Conservation (phyloP, 805 yeast genomes). For the Maudiozyma turicensis region DNA sequence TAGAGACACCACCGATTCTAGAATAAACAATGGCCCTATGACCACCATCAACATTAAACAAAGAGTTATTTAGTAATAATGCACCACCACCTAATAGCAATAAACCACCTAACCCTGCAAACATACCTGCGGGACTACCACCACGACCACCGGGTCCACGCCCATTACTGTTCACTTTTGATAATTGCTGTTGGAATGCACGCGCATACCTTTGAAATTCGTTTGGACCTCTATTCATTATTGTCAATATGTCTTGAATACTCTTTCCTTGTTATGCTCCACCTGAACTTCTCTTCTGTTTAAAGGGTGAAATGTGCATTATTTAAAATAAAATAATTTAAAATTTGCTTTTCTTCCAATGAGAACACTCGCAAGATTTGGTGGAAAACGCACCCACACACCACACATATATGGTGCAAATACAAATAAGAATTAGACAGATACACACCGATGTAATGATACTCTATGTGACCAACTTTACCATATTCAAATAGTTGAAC, state of each 20-base stretch:
- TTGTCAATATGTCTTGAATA: background rate
- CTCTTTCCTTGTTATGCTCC: too few species aligned
- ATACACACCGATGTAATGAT: too few species aligned
- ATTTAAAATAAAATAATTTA: too few species aligned
- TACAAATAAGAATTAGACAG: too few species aligned
- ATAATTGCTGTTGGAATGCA: conserved; percentile 39
- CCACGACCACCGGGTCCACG: conserved; percentile 11
- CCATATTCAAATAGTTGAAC: too few species aligned
- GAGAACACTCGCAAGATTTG: too few species aligned
- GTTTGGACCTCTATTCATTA: conserved; percentile 24
- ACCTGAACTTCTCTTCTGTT: too few species aligned
- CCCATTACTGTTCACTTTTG: conserved; percentile 31
- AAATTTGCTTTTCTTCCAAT: too few species aligned
- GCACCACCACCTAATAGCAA: conserved; percentile 51
- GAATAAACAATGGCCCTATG: conserved; percentile 94
- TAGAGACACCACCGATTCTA: conserved; percentile 74
- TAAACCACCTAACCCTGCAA: conserved; percentile 57
- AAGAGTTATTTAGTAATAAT: conserved; percentile 41
- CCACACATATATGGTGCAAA: background rate
- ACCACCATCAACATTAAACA: conserved; percentile 95
- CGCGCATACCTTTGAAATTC: conserved; percentile 46
- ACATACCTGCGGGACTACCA: conserved; percentile 38
- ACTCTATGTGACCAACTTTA: too few species aligned
- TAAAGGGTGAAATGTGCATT: too few species aligned
- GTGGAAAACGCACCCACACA: background rate